Evolutionary conservation across 2,329 filamentous ascomycete genomes (phyloP).

Genomic region (Dothidotthia symphoricarpi): DNA sequence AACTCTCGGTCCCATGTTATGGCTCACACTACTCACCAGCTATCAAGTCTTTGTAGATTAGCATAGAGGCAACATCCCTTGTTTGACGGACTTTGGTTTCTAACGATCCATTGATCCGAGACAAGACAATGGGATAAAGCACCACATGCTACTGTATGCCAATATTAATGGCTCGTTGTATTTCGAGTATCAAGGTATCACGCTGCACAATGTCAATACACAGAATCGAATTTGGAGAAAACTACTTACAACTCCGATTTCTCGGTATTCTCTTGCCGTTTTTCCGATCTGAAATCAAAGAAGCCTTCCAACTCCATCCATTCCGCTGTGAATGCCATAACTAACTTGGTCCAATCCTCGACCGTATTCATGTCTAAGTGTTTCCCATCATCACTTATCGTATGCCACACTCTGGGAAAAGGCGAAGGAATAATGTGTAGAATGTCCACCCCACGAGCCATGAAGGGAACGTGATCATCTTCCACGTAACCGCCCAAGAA

Average conservation of each 20-base stretch:
- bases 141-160: too few relatives aligned
- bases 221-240: slow-evolving; percentile 8
- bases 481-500: slow-evolving; percentile 61
- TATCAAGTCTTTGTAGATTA: too few relatives aligned
- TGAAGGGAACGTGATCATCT: slow-evolving; percentile 92
- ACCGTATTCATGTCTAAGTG: slow-evolving; percentile 80
- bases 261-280: slow-evolving; percentile 14
- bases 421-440: slow-evolving; percentile 83
- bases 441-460: slow-evolving; percentile 84
- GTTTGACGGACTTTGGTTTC: too few relatives aligned
- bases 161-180: slow-evolving; percentile 2
- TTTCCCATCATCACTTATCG: slow-evolving; percentile 75
- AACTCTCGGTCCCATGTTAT: too few relatives aligned
- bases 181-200: slow-evolving; percentile 29
- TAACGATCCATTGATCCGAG: too few relatives aligned
- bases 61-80: too few relatives aligned
- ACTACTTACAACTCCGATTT: slow-evolving; percentile 42
- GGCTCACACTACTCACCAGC: too few relatives aligned
- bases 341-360: slow-evolving; percentile 83
- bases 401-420: slow-evolving; percentile 87
- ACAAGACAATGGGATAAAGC: too few relatives aligned
- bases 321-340: slow-evolving; percentile 82
- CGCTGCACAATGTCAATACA: slow-evolving; percentile 27
- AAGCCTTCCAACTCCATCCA: slow-evolving; percentile 70
- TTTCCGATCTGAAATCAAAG: slow-evolving; percentile 27